Percentiles rank a stretch among this genome's conserved stretches.
phyloP scores from a whole-genome alignment of 805 yeast genomes.

The Ogataea angusta region DNA sequence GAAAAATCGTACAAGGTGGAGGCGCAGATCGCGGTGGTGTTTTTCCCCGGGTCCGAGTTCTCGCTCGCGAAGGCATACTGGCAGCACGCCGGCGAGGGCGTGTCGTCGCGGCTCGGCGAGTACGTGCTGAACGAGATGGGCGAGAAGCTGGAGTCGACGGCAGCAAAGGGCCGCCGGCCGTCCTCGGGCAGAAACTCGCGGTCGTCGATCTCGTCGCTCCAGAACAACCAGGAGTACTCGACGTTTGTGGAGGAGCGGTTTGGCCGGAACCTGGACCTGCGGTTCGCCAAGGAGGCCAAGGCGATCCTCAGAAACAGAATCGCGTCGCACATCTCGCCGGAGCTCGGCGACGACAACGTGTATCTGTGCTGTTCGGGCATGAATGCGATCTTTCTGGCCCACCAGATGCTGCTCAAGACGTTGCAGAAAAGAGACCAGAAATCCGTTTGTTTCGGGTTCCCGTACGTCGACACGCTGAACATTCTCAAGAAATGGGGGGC shows the following conservation, averaged over 20 bases:
- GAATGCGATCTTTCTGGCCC: conserved; percentile 86
- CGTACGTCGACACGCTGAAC: conserved; percentile 89
- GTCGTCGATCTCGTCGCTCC: conserved; percentile 24
- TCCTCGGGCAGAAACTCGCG: conserved; percentile 26
- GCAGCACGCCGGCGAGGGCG: conserved; percentile 98
- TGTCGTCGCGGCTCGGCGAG: conserved; percentile 86
- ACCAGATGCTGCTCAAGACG: conserved; percentile 37
- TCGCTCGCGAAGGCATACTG: conserved; percentile 80
- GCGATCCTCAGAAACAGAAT: conserved; percentile 70
- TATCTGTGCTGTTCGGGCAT: conserved; percentile 87
- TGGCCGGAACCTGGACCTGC: conserved; percentile 82
- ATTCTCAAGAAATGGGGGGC: conserved; percentile 87
- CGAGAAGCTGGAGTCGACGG: conserved; percentile 34
- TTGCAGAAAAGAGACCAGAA: conserved; percentile 38
- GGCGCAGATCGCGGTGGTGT: conserved; percentile 73
- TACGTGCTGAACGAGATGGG: conserved; percentile 66
- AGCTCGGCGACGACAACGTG: conserved; percentile 53
- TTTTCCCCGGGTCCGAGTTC: conserved; percentile 60
- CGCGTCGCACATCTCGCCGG: conserved; percentile 51
- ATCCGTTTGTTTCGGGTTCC: conserved; percentile 93
- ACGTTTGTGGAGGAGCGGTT: conserved; percentile 82
- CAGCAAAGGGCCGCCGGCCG: conserved; percentile 20
- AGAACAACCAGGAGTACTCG: conserved; percentile 47
- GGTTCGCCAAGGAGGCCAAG: conserved; percentile 74
- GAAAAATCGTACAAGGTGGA: conserved; percentile 61